Base-by-base conservation (phyloP, 495 filamentous ascomycete genomes). In the Aspergillus nidulans region DNA sequence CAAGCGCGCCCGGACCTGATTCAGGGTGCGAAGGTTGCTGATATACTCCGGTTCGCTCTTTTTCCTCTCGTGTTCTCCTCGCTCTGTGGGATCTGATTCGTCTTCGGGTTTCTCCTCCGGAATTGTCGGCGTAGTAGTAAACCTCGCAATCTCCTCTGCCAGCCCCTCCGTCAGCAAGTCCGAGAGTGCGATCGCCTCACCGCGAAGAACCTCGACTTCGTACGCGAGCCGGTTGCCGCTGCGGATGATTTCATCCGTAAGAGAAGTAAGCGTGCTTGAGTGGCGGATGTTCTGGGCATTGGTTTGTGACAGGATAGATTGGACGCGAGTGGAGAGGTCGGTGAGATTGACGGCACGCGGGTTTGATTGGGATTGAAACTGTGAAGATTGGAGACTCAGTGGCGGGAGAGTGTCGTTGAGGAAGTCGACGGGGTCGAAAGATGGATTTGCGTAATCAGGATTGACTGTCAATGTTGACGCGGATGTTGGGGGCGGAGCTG, bases 161-260 rank as follows among this genome's bases (percentile, higher is more conserved):
- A 96, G 69, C 0, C 77, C 75, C 55, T 92, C 89, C 0, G 83
- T 82, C 55, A 98, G 70, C 6, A 86, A 75, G 57, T 96, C 91
- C 0, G 86, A 85, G 41, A 96, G 69, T 26, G 84, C 80, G 16
- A 89, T 75, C 0, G 90, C 84, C 64, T 97, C 94, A 49, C 92
- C 92, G 6, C 91, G 85, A 8, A 98, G 71, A 7, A 97, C 81
- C 65, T 98, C 94, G 8, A 98, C 92, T 63, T 97, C 90, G 69
- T 98, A 98, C 23, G 91, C 89, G 19, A 98, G 76, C 9, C 95
- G 81, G 55, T 87, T 85, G 20, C 90, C 87, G 58, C 89, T 86
- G 43, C 94, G 83, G 18, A 98, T 76, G 55, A 98, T 97, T 59
- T 97, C 94, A 64, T 97, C 92, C 13, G 92, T 97, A 52, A 97